Evolutionary conservation across 108 stramenopile species (phyloP).

Genomic region (Stephanodiscus triporus): DNA sequence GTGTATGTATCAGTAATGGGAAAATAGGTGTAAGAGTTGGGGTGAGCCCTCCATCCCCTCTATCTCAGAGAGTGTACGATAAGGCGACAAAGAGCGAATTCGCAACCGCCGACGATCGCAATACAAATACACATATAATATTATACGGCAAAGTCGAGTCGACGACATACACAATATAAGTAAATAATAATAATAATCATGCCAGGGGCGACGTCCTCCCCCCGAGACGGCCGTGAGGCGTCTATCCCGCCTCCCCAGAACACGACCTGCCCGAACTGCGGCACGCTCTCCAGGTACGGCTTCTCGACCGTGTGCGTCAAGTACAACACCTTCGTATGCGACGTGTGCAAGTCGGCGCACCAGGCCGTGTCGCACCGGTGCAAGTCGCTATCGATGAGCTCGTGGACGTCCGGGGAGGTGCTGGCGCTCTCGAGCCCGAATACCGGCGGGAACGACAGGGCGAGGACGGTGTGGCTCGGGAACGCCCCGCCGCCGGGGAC

Average conservation of each 20-base stretch:
- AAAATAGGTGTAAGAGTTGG: too few relatives aligned
- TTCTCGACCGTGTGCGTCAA: constrained; percentile 91
- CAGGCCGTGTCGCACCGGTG: constrained; percentile 92
- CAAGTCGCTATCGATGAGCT: constrained; percentile 91
- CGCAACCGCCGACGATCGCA: too few relatives aligned
- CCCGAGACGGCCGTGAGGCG: neutral
- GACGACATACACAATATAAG: too few relatives aligned
- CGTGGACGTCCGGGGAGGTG: constrained; percentile 81
- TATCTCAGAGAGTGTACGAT: too few relatives aligned
- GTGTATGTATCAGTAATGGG: too few relatives aligned
- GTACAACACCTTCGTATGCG: constrained; percentile 92
- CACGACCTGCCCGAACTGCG: constrained; percentile 87
- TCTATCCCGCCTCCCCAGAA: neutral
- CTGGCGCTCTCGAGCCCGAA: constrained; percentile 44
- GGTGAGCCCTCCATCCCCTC: too few relatives aligned
- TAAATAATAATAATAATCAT: too few relatives aligned
- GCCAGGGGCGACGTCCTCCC: too few relatives aligned
- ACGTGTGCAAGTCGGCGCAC: constrained; percentile 90
- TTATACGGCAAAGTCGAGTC: too few relatives aligned
- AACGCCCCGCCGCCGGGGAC: constrained; percentile 73
- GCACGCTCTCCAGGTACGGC: constrained; percentile 79
- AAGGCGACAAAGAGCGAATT: too few relatives aligned
- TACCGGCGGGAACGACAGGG: constrained; percentile 73
- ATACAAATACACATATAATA: too few relatives aligned
- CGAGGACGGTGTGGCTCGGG: constrained; percentile 78